A percentile compares a stretch with the other conserved stretches of the same genome.
Conservation (phyloP, 768 basidiomycete species). For the Boletales sp. region DNA sequence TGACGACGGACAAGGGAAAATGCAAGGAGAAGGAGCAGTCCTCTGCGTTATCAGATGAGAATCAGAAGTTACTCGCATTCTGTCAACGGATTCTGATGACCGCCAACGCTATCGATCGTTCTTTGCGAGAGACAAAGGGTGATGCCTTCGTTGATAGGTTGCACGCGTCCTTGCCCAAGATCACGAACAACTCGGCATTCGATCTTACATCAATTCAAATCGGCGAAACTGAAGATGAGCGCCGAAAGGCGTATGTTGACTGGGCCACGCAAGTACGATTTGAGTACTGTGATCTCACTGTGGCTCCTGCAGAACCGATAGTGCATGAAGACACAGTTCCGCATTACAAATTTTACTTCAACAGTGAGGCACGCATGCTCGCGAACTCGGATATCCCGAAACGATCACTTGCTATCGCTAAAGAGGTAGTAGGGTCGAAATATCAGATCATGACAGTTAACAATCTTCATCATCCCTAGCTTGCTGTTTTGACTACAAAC, state of each 20-base stretch:
- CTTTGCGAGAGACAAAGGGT: slow-evolving; percentile 86
- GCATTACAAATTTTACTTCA: slow-evolving; percentile 80
- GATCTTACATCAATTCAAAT: slow-evolving; percentile 34
- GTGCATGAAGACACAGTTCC: slow-evolving; percentile 52
- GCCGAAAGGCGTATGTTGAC: slow-evolving; percentile 67
- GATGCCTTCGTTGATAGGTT: slow-evolving; percentile 79
- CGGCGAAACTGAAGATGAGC: slow-evolving; percentile 62
- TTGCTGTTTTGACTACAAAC: slow-evolving; percentile 90
- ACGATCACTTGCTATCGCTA: slow-evolving; percentile 90
- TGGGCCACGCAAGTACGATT: slow-evolving; percentile 84
- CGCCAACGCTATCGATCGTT: slow-evolving; percentile 81
- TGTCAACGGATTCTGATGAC: slow-evolving; percentile 84
- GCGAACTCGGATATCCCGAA: slow-evolving; percentile 86
- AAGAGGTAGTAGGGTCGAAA: slow-evolving; percentile 58
- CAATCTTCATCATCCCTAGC: slow-evolving; percentile 40
- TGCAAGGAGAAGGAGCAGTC: slow-evolving; percentile 48
- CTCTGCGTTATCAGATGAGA: slow-evolving; percentile 60
- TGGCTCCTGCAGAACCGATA: slow-evolving; percentile 33
- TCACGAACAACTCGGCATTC: slow-evolving; percentile 50
- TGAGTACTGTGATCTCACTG: slow-evolving; percentile 85
- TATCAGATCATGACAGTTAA: not conserved
- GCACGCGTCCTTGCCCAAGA: slow-evolving; percentile 71
- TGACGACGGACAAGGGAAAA: slow-evolving; percentile 68
- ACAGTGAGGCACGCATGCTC: slow-evolving; percentile 80
- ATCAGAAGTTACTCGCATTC: slow-evolving; percentile 72